Conservation (phyloP, 1,139 yeast species). For the Eremothecium coryli region DNA sequence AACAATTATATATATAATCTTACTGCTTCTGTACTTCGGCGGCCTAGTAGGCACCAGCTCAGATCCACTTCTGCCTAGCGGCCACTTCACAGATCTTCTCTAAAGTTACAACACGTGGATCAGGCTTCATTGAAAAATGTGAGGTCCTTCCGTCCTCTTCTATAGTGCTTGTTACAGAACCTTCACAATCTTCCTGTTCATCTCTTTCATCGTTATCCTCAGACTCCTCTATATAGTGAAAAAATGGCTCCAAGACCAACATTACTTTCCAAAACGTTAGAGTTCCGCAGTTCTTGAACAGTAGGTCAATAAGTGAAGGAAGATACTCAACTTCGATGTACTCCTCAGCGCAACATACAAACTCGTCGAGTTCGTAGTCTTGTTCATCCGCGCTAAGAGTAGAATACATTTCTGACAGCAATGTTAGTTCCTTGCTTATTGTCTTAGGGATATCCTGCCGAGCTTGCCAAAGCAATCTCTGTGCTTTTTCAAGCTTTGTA, state of each 20-base stretch:
- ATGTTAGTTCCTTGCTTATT: constrained; percentile 28
- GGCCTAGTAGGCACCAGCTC: too few relatives aligned
- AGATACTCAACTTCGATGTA: constrained; percentile 30
- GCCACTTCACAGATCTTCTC: constrained; percentile 32
- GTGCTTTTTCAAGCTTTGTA: constrained; percentile 27
- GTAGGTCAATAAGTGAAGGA: constrained; percentile 28
- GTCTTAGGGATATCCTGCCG: constrained; percentile 32
- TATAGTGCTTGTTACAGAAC: neutral
- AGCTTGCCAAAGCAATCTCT: constrained; percentile 30
- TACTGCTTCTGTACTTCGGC: neutral
- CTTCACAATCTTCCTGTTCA: constrained; percentile 11
- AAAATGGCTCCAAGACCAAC: constrained; percentile 30
- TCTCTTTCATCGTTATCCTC: constrained; percentile 22
- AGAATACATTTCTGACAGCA: constrained; percentile 30
- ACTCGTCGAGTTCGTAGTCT: constrained; percentile 30
- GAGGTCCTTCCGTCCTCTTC: neutral
- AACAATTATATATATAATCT: too few relatives aligned
- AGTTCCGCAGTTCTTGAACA: constrained; percentile 27
- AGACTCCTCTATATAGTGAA: constrained; percentile 30
- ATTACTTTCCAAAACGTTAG: constrained; percentile 29
- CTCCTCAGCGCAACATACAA: constrained; percentile 32
- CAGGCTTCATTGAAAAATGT: constrained; percentile 23
- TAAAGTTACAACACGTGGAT: constrained; percentile 30
- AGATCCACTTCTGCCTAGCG: constrained; percentile 31
- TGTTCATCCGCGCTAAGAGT: constrained; percentile 31